These are phyloP conservation scores for Apophysomyces sp. DNA, from an alignment of 371 early-diverging fungal genomes.

Conservation along the genomic window DNA sequence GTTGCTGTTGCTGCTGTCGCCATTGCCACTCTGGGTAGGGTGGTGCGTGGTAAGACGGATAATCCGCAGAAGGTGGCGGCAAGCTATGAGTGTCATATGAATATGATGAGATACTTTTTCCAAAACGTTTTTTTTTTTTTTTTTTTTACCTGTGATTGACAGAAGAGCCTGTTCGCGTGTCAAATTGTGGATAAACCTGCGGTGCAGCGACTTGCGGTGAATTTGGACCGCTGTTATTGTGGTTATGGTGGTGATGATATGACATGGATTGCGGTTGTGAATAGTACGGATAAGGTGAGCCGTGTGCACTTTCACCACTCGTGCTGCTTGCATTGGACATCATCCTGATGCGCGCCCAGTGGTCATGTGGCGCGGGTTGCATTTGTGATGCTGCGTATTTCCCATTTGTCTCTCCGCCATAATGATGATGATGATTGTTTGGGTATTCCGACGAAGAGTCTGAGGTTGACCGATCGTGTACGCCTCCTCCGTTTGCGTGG, in stretches of 20 bases:
- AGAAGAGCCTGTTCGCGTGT: not conserved
- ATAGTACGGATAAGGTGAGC: not conserved
- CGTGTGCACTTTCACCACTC: not conserved
- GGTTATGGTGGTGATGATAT: not conserved
- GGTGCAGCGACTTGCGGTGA: not conserved
- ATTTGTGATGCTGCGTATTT: not conserved
- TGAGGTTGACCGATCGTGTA: not conserved
- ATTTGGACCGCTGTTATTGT: not conserved
- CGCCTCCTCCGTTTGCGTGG: not conserved
- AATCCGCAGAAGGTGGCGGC: not conserved
- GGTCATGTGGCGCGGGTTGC: slow-evolving; percentile 1
- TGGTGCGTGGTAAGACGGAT: not conserved
- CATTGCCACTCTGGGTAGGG: not conserved
- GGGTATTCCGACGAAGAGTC: slow-evolving; percentile 1
- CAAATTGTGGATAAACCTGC: not conserved
- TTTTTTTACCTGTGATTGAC: not conserved
- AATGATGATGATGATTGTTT: not conserved
- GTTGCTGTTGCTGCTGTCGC: not conserved
- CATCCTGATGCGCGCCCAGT: slow-evolving; percentile 2
- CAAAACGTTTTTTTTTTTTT: not conserved
- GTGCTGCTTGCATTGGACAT: slow-evolving; percentile 1
- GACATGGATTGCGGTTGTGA: not conserved
- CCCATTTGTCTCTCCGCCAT: not conserved
- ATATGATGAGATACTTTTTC: not conserved
- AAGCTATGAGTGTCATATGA: not conserved